Evolutionary conservation across 768 basidiomycete species (phyloP).

Genomic region (Strobilomyces confusus): DNA sequence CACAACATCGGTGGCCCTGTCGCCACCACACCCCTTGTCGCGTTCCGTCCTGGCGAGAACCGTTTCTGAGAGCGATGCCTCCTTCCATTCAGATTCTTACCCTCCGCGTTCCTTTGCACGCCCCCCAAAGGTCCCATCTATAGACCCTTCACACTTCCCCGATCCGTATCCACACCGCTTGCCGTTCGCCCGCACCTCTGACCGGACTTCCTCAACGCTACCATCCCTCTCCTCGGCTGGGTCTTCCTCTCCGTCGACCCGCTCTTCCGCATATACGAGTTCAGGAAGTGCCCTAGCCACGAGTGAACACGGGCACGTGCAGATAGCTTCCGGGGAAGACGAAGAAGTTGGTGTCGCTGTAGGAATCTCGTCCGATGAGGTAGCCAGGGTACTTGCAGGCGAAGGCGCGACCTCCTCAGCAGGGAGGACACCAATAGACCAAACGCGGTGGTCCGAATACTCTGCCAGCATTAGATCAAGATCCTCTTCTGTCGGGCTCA

Average conservation of each 20-base stretch:
- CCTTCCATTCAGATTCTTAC: slow-evolving; percentile 34
- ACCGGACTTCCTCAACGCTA: slow-evolving; percentile 35
- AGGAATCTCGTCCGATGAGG: slow-evolving; percentile 63
- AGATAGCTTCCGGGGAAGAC: slow-evolving; percentile 57
- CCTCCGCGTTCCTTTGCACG: slow-evolving; percentile 38
- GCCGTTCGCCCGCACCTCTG: slow-evolving; percentile 38
- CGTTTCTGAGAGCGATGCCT: slow-evolving; percentile 39
- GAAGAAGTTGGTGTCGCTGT: slow-evolving; percentile 50
- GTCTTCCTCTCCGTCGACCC: slow-evolving; percentile 66
- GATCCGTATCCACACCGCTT: slow-evolving; percentile 66
- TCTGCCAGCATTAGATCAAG: slow-evolving; percentile 61
- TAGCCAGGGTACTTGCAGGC: slow-evolving; percentile 56
- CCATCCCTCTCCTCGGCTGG: slow-evolving; percentile 68
- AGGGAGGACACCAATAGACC: slow-evolving; percentile 55
- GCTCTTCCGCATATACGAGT: slow-evolving; percentile 76
- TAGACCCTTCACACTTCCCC: slow-evolving; percentile 67
- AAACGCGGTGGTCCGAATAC: slow-evolving; percentile 73
- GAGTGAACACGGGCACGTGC: slow-evolving; percentile 61
- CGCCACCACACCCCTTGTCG: slow-evolving; percentile 24
- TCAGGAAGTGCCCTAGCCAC: slow-evolving; percentile 59
- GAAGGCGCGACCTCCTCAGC: slow-evolving; percentile 45
- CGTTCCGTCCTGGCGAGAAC: slow-evolving; percentile 37
- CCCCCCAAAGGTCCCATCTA: slow-evolving; percentile 40
- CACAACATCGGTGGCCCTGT: slow-evolving; percentile 21
- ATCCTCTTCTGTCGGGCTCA: slow-evolving; percentile 62